phyloP scores from a whole-genome alignment of 2,329 filamentous ascomycete species.

The Cordyceps tenuipes region DNA sequence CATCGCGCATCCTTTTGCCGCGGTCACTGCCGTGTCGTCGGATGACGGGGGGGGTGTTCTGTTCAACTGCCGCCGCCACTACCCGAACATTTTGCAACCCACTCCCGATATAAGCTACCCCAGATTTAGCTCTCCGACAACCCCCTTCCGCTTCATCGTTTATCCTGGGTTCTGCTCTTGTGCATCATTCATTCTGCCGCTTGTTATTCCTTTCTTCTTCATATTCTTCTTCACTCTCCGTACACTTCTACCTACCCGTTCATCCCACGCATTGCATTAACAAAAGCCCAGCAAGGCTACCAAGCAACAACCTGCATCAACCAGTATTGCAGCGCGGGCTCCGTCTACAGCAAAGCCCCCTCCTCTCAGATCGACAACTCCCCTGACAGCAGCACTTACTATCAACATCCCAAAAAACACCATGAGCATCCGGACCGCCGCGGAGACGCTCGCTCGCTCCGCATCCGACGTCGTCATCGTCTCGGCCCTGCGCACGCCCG shows the following conservation, averaged over 20 bases:
- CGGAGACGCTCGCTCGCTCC: constrained; percentile 67
- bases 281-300: not conserved
- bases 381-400: not conserved
- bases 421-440: constrained; percentile 44
- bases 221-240: too few relatives aligned
- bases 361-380: not conserved
- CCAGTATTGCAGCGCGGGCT: not conserved
- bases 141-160: not conserved
- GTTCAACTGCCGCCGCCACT: constrained; percentile 11
- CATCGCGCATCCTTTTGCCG: not conserved
- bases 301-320: not conserved
- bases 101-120: constrained; percentile 5
- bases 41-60: too few relatives aligned
- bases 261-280: not conserved
- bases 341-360: not conserved
- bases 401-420: not conserved
- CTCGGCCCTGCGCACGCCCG: constrained; percentile 79
- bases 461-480: constrained; percentile 81
- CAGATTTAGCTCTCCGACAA: not conserved
- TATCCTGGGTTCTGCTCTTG: not conserved
- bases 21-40: not conserved
- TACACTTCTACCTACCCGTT: not conserved
- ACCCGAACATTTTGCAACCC: constrained; percentile 6
- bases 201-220: not conserved
- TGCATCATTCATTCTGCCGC: not conserved